Percentiles rank a stretch among this genome's conserved stretches.
Conservation (phyloP, 2,329 filamentous ascomycete species). For the Cryphonectria radicalis region DNA sequence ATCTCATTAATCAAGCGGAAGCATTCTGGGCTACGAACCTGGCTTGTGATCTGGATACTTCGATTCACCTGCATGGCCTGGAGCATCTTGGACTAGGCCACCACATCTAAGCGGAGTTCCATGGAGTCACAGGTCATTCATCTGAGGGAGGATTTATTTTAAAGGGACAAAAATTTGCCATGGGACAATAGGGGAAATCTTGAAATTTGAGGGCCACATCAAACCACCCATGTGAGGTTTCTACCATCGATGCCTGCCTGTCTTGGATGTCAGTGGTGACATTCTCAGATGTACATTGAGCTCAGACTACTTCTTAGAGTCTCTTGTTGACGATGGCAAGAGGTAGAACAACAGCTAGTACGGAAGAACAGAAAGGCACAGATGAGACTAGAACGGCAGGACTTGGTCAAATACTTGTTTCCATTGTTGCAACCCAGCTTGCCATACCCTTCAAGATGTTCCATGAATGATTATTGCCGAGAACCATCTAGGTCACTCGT, state of each 20-base stretch:
- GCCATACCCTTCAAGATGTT: not conserved
- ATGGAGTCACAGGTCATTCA: conserved; percentile 17
- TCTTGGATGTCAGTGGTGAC: conserved; percentile 10
- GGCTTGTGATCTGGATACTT: conserved; percentile 19
- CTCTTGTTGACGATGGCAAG: conserved; percentile 8
- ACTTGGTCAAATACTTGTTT: not conserved
- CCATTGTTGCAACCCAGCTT: not conserved
- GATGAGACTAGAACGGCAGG: not conserved
- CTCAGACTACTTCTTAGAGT: conserved; percentile 9
- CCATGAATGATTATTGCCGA: not conserved
- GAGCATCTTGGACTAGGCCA: conserved; percentile 14
- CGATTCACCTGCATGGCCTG: conserved; percentile 23
- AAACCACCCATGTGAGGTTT: not conserved
- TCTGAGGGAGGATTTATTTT: conserved; percentile 9
- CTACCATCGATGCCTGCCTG: not conserved
- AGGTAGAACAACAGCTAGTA: conserved; percentile 14
- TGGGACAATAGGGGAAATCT: conserved; percentile 9
- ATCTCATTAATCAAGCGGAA: conserved; percentile 24
- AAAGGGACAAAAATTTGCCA: not conserved
- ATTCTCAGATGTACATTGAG: conserved; percentile 22
- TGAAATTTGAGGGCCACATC: conserved; percentile 18
- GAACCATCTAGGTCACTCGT: not conserved
- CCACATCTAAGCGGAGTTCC: conserved; percentile 26
- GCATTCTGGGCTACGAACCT: conserved; percentile 12
- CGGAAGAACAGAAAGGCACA: conserved; percentile 15